Base-by-base conservation (phyloP, 768 basidiomycete genomes). In the Collybiopsis confluens region DNA sequence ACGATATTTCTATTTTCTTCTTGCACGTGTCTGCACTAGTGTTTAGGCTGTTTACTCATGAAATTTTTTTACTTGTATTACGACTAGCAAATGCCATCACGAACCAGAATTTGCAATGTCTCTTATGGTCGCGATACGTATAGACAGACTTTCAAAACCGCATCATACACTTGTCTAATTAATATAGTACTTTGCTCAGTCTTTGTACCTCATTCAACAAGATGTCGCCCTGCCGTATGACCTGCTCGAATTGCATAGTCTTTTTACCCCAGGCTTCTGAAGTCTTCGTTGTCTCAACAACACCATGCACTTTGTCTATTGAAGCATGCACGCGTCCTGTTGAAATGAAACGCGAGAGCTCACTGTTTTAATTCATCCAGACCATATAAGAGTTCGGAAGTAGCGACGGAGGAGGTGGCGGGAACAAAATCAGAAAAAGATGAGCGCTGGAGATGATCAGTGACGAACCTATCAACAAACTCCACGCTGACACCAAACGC, bases 301-400 rank as follows among this genome's bases (percentile, higher is more conserved):
- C 80, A 0, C 93, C 92, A 54, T 88, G 79, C n/a, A 98, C 96
- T 63, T 92, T 91, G 76, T 98, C 95, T 56, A 98, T 98, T 1
- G 85, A 84, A 61, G 87, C 90, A 62, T 91, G 85, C 46, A 99
- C 70, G 10, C 96, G 78, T 21, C 90, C 88, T 13, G 82, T 81
- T 15, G 94, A 87, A 60, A 99, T 98, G 73, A 98, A 96, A 6
- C 86, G 81, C 27, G 92, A 91, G 33, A 98, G 77, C 64, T 99
- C 95, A 60, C 92, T 94, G 56, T 16, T 36, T 26, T 26, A 45
- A 21, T 13, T 6, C 13, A 33, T 6, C 30, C 30, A 33, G 30
- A 33, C 13, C 6, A 33, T 33, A 13, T 33, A 6, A 13, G 30
- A 5, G 13, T 33, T 33, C 6, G 5, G 5, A 33, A 13, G 30